phyloP scores from a whole-genome alignment of 75 land plant genomes.

The Cupressus sempervirens region DNA sequence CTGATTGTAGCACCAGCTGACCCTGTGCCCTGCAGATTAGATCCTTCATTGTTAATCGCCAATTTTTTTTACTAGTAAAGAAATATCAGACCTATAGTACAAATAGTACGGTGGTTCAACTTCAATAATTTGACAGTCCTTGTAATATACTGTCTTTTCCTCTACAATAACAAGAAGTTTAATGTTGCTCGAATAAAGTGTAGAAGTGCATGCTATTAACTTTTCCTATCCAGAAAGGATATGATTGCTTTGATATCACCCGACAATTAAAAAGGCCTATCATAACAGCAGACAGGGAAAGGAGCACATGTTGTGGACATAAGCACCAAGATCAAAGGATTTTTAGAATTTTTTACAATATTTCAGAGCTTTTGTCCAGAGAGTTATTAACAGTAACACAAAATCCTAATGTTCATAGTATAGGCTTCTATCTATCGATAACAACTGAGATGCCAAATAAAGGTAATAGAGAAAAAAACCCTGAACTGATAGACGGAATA shows the following conservation, averaged over 20 bases:
- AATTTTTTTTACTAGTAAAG: background rate
- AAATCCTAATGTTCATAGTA: background rate
- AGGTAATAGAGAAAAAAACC: background rate
- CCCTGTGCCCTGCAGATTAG: conserved; percentile 73
- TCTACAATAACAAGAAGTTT: background rate
- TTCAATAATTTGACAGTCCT: background rate
- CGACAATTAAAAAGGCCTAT: background rate
- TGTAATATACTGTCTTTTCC: background rate
- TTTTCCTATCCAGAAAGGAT: background rate
- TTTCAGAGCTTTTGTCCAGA: background rate
- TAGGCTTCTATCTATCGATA: background rate
- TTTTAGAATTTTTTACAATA: background rate
- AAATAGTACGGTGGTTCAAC: background rate
- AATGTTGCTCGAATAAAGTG: background rate
- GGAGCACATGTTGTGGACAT: background rate
- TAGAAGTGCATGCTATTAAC: background rate
- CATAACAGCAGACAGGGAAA: background rate
- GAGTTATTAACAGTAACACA: background rate
- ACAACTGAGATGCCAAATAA: background rate
- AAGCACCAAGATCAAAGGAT: background rate
- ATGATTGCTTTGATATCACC: background rate
- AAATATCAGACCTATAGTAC: background rate
- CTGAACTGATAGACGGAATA: conserved; percentile 86
- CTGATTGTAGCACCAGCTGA: conserved; percentile 94
- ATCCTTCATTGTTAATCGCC: background rate